Percentiles rank a stretch among this genome's conserved stretches.
These are phyloP conservation scores for Leccinum variicolor DNA, from an alignment of 768 basidiomycete species.

Conservation along the genomic window DNA sequence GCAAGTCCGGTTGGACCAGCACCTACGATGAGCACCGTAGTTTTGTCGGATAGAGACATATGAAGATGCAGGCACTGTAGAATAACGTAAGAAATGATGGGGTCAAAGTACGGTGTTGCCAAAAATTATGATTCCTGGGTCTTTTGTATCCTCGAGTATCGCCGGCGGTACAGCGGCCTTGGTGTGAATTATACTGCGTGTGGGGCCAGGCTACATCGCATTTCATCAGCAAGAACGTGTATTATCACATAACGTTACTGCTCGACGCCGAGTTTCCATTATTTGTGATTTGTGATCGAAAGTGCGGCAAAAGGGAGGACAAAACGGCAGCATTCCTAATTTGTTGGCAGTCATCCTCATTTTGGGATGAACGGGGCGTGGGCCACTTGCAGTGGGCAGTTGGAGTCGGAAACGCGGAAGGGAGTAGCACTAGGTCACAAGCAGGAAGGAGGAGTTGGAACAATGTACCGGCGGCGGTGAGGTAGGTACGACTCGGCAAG, in stretches of 20 bases:
- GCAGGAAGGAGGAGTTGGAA: no score
- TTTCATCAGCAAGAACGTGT: neutral
- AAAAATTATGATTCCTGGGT: neutral
- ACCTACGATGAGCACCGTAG: conserved; percentile 47
- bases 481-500: no score
- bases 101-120: neutral
- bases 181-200: no score
- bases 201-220: neutral
- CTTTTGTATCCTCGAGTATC: neutral
- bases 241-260: neutral
- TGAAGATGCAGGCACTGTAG: neutral
- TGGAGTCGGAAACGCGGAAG: neutral
- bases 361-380: neutral
- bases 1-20: conserved; percentile 50
- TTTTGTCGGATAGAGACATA: conserved; percentile 31
- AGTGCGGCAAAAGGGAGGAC: neutral
- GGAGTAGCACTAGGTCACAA: no score
- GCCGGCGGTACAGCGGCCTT: no score
- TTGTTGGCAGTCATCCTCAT: neutral
- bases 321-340: neutral
- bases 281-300: neutral
- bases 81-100: neutral
- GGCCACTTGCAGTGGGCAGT: neutral
- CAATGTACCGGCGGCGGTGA: no score
- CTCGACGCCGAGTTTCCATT: neutral